These are phyloP conservation scores for Chytridiales sp. DNA, from an alignment of 371 early-diverging fungal species.

Conservation along the genomic window DNA sequence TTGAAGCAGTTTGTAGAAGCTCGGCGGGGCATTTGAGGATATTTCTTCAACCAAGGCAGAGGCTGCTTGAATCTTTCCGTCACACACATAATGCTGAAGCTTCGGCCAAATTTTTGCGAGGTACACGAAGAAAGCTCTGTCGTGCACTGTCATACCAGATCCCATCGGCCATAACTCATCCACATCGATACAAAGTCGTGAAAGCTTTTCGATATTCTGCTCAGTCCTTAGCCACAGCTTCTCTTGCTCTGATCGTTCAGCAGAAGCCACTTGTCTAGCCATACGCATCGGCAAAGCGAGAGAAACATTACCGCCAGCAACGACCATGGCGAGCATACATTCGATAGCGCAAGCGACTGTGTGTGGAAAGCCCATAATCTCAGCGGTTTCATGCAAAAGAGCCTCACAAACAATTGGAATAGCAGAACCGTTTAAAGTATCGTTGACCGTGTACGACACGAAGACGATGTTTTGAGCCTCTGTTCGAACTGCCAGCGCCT, in stretches of 20 bases:
- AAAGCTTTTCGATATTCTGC: slow-evolving; percentile 3
- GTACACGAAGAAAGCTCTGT: neutral
- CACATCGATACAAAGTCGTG: slow-evolving; percentile 19
- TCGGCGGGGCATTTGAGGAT: no score
- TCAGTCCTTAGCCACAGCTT: slow-evolving; percentile 11
- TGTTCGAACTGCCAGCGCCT: slow-evolving; percentile 12
- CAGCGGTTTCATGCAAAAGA: slow-evolving; percentile 30
- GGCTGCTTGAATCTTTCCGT: no score
- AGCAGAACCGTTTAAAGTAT: no score
- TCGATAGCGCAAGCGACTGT: slow-evolving; percentile 34
- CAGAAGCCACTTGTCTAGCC: neutral
- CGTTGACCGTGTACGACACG: neutral
- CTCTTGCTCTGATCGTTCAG: neutral
- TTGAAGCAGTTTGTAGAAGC: no score
- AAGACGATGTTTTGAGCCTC: slow-evolving; percentile 17
- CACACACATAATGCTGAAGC: neutral
- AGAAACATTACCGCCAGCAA: neutral
- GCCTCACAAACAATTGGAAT: slow-evolving; percentile 16
- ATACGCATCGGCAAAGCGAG: slow-evolving; percentile 11
- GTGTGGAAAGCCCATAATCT: slow-evolving; percentile 25
- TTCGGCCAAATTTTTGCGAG: slow-evolving; percentile 17
- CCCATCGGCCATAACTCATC: slow-evolving; percentile 18
- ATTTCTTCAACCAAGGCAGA: no score
- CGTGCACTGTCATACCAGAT: slow-evolving; percentile 2
- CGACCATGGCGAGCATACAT: slow-evolving; percentile 17